Evolutionary conservation across 495 filamentous ascomycete genomes (phyloP).

Genomic region (Neurospora tetrasperma): DNA sequence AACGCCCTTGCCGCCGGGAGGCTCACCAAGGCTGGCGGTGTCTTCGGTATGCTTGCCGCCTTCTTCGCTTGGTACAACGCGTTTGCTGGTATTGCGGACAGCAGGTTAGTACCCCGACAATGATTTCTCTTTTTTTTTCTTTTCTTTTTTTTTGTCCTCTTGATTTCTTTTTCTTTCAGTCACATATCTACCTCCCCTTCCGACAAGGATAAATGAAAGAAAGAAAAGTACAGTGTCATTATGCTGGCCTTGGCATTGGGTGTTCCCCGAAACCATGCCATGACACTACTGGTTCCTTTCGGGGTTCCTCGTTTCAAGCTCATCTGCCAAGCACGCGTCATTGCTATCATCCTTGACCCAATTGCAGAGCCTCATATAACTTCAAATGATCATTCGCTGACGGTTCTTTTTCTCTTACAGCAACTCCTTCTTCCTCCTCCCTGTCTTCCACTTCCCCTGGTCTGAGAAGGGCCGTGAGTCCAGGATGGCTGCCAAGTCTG

Average conservation of each 20-base stretch:
- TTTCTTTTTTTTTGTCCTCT: slow-evolving; percentile 2
- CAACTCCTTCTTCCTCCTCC: slow-evolving; percentile 91
- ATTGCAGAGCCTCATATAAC: slow-evolving; percentile 4
- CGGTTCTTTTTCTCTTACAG: slow-evolving; percentile 18
- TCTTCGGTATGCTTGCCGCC: slow-evolving; percentile 79
- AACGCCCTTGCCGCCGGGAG: slow-evolving; percentile 11
- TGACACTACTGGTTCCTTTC: not conserved
- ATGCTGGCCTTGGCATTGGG: not conserved
- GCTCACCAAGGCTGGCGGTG: slow-evolving; percentile 70
- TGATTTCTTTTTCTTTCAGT: not conserved
- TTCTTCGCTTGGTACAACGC: slow-evolving; percentile 97
- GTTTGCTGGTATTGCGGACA: slow-evolving; percentile 89
- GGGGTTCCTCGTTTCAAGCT: not conserved
- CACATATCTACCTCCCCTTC: not conserved
- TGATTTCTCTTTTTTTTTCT: slow-evolving; percentile 5
- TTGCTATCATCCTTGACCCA: slow-evolving; percentile 7
- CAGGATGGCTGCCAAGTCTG: slow-evolving; percentile 30
- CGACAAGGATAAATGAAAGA: not conserved
- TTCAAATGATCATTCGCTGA: slow-evolving; percentile 8
- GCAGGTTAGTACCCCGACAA: slow-evolving; percentile 43
- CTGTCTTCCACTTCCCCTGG: slow-evolving; percentile 96
- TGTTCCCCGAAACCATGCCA: not conserved
- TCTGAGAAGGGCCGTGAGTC: slow-evolving; percentile 68
- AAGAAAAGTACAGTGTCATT: not conserved
- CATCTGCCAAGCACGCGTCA: slow-evolving; percentile 21